Evolutionary conservation across 192 early-diverging fungal genomes (phyloP).

Genomic region (Gigaspora rosea): DNA sequence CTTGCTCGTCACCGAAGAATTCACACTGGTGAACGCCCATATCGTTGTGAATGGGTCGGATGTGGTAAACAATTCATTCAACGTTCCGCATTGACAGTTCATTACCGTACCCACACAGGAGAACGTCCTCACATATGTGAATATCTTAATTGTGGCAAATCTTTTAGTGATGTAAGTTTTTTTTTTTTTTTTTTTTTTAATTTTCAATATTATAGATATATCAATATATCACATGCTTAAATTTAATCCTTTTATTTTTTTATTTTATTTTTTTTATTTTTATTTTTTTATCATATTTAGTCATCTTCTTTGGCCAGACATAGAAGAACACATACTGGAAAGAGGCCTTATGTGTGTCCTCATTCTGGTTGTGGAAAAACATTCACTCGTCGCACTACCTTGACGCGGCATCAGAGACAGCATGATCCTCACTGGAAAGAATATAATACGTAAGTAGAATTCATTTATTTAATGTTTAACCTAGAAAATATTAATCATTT

Average conservation of each 20-base stretch:
- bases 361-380: constrained; percentile 70
- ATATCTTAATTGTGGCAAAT: constrained; percentile 69
- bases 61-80: constrained; percentile 60
- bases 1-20: constrained; percentile 58
- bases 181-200: background rate
- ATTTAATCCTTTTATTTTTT: background rate
- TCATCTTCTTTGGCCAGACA: constrained; percentile 74
- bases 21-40: constrained; percentile 59
- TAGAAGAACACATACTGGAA: constrained; percentile 76
- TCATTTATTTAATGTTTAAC: background rate
- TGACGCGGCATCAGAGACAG: constrained; percentile 54
- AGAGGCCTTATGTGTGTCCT: constrained; percentile 73
- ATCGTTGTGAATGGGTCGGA: constrained; percentile 49
- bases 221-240: background rate
- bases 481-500: background rate
- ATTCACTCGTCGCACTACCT: constrained; percentile 68
- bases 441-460: constrained; percentile 29
- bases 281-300: constrained; percentile 4
- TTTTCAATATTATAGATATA: background rate
- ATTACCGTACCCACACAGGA: constrained; percentile 77
- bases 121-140: constrained; percentile 75
- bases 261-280: background rate
- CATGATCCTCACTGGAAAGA: constrained; percentile 32
- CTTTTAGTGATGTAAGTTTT: constrained; percentile 69
- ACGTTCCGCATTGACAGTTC: constrained; percentile 80